phyloP scores from a whole-genome alignment of 805 yeast species.

The Candida maesae region DNA sequence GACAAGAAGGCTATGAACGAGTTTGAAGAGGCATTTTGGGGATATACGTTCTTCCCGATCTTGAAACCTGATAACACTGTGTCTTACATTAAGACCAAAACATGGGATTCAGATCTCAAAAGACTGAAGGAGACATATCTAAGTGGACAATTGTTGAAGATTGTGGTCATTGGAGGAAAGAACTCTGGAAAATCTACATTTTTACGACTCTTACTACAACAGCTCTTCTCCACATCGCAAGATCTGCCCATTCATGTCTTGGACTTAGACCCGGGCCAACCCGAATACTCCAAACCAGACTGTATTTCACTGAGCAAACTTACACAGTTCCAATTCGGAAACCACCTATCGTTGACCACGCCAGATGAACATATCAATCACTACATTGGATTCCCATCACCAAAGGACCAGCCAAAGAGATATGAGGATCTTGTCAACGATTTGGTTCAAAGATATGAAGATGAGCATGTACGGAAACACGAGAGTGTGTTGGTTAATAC shows the following conservation, averaged over 20 bases:
- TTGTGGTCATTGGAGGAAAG: slow-evolving; percentile 45
- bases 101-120: slow-evolving; percentile 37
- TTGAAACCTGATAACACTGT: slow-evolving; percentile 28
- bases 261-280: slow-evolving; percentile 89
- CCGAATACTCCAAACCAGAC: slow-evolving; percentile 73
- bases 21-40: slow-evolving; percentile 26
- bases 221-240: slow-evolving; percentile 30
- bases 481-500: slow-evolving; percentile 60
- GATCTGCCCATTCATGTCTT: slow-evolving; percentile 42
- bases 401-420: slow-evolving; percentile 58
- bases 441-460: slow-evolving; percentile 35
- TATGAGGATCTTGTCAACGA: slow-evolving; percentile 44
- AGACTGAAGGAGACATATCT: slow-evolving; percentile 36
- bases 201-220: slow-evolving; percentile 50
- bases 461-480: slow-evolving; percentile 24
- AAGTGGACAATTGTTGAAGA: slow-evolving; percentile 24
- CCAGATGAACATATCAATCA: slow-evolving; percentile 16
- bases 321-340: slow-evolving; percentile 35
- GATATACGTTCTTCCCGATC: slow-evolving; percentile 38
- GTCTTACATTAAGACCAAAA: slow-evolving; percentile 19
- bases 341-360: slow-evolving; percentile 23
- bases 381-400: slow-evolving; percentile 64
- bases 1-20: slow-evolving; percentile 3
- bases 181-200: slow-evolving; percentile 83
- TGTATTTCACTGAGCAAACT: slow-evolving; percentile 52